phyloP scores from a whole-genome alignment of 495 filamentous ascomycete species.

The Cryomyces antarcticus region DNA sequence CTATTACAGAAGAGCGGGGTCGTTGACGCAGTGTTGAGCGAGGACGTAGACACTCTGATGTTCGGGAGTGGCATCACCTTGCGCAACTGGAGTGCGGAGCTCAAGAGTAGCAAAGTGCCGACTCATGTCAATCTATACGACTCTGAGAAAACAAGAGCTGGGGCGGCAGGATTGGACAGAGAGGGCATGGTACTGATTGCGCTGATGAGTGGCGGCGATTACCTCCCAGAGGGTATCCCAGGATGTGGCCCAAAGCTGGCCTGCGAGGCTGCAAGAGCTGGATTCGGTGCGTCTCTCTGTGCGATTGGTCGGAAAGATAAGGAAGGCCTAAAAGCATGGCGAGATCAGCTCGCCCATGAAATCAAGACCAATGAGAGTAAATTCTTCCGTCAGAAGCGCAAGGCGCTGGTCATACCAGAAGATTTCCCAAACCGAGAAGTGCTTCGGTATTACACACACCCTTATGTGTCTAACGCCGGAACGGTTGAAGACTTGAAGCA shows the following conservation, averaged over 20 bases:
- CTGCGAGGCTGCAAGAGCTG: conserved; percentile 73
- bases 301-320: conserved; percentile 23
- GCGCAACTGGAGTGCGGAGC: conserved; percentile 69
- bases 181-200: conserved; percentile 90
- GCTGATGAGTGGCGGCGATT: conserved; percentile 91
- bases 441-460: conserved; percentile 69
- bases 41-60: conserved; percentile 97
- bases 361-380: conserved; percentile 67
- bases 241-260: conserved; percentile 74
- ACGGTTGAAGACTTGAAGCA: conserved; percentile 37
- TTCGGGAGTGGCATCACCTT: conserved; percentile 68
- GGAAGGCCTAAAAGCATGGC: conserved; percentile 43
- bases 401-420: conserved; percentile 52
- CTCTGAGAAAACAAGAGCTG: conserved; percentile 29
- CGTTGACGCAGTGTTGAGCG: conserved; percentile 88
- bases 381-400: conserved; percentile 57
- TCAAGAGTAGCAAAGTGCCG: conserved; percentile 35
- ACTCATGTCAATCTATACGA: conserved; percentile 78
- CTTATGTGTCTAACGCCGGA: conserved; percentile 45
- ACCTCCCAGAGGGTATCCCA: conserved; percentile 72
- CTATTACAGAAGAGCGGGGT: conserved; percentile 62
- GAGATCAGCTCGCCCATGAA: conserved; percentile 51
- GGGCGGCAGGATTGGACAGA: conserved; percentile 39
- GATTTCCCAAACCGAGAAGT: conserved; percentile 62
- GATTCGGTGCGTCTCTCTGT: conserved; percentile 67